These are phyloP conservation scores for Penicillium sp. DNA, from an alignment of 2,329 filamentous ascomycete species.

Conservation along the genomic window DNA sequence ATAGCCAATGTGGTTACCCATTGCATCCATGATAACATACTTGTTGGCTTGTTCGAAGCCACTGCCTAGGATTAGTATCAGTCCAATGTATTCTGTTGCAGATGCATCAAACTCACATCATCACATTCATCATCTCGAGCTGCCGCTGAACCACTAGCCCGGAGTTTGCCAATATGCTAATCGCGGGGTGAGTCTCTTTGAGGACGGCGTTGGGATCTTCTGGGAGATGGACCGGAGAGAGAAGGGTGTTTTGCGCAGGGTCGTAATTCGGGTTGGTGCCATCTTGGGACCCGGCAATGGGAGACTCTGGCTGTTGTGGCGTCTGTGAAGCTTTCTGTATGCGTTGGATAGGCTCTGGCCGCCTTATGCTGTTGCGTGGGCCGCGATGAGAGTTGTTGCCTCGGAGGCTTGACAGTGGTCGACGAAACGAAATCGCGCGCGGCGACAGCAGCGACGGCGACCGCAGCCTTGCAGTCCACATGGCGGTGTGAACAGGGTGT, in stretches of 20 bases:
- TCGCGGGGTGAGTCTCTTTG: constrained; percentile 54
- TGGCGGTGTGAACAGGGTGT: constrained; percentile 3
- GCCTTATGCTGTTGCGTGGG: constrained; percentile 29
- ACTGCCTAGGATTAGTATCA: constrained; percentile 18
- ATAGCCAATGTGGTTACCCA: constrained; percentile 59
- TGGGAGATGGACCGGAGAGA: constrained; percentile 57
- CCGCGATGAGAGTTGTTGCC: constrained; percentile 24
- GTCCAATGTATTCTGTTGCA: neutral
- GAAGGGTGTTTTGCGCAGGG: constrained; percentile 45
- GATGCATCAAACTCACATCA: constrained; percentile 41
- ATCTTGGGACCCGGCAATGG: constrained; percentile 25
- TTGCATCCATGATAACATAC: constrained; percentile 61
- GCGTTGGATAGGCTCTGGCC: constrained; percentile 21
- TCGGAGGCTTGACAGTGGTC: constrained; percentile 27
- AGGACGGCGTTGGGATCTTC: constrained; percentile 57
- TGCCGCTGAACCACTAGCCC: constrained; percentile 59
- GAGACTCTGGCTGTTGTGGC: constrained; percentile 5
- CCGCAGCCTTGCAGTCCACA: constrained; percentile 31
- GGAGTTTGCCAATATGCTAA: constrained; percentile 55
- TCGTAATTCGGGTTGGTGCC: constrained; percentile 41
- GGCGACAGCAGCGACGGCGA: constrained; percentile 14
- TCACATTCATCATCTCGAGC: constrained; percentile 61
- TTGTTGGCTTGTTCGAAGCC: constrained; percentile 63
- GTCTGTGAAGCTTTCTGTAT: constrained; percentile 3
- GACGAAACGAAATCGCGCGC: constrained; percentile 20